These are phyloP conservation scores for Fusarium phyllophilum DNA, from an alignment of 2,329 filamentous ascomycete genomes.

Conservation along the genomic window DNA sequence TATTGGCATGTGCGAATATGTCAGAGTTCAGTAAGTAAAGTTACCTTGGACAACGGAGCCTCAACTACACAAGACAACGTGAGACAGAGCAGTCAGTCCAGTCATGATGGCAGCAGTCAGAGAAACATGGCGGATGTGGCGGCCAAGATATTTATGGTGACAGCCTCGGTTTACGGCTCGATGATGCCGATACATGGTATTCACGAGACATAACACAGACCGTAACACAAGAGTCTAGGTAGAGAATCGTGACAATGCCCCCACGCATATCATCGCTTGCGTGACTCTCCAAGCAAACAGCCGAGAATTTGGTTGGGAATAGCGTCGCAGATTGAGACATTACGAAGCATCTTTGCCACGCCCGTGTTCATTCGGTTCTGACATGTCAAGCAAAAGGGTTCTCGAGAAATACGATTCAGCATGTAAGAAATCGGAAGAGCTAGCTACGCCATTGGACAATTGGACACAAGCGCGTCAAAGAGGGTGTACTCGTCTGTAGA, in stretches of 20 bases:
- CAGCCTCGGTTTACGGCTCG: slow-evolving; percentile 16
- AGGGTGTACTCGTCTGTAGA: slow-evolving; percentile 22
- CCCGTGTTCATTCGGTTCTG: slow-evolving; percentile 4
- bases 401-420: slow-evolving; percentile 17
- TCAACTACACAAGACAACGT: slow-evolving; percentile 19
- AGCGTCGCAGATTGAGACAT: slow-evolving; percentile 36
- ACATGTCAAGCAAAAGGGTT: slow-evolving; percentile 5
- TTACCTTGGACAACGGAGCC: slow-evolving; percentile 16
- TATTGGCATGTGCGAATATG: slow-evolving; percentile 26
- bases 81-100: not conserved
- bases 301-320: slow-evolving; percentile 23
- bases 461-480: slow-evolving; percentile 8
- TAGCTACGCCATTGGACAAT: slow-evolving; percentile 28
- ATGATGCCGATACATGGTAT: slow-evolving; percentile 17
- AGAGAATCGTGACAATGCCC: slow-evolving; percentile 4
- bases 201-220: not conserved
- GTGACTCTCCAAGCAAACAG: slow-evolving; percentile 26
- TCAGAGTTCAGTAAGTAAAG: not conserved
- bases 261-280: slow-evolving; percentile 26
- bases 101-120: slow-evolving; percentile 9
- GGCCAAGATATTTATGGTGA: slow-evolving; percentile 12
- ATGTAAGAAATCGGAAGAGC: slow-evolving; percentile 2
- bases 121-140: slow-evolving; percentile 5
- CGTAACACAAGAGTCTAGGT: not conserved
- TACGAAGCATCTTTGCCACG: slow-evolving; percentile 30